Conservation (phyloP, 345 rosid species). For the Sisymbrium irio region DNA sequence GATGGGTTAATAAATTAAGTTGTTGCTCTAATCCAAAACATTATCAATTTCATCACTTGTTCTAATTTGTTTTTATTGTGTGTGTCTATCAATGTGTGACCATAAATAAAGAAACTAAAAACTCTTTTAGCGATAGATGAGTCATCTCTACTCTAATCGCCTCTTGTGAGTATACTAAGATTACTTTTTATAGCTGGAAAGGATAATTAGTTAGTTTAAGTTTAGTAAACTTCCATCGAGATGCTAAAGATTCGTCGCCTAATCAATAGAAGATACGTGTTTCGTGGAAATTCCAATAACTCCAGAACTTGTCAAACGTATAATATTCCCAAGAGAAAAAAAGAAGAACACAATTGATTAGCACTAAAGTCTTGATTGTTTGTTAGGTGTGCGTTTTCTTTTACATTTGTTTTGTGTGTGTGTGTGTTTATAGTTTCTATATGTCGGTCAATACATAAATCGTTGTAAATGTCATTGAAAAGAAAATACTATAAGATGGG, state of each 20-base stretch:
- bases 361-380: neutral
- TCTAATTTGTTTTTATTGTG: neutral
- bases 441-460: neutral
- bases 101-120: neutral
- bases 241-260: neutral
- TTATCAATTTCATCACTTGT: neutral
- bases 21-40: slow-evolving; percentile 9
- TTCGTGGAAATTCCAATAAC: neutral
- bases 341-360: neutral
- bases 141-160: neutral
- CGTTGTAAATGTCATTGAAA: neutral
- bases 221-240: neutral
- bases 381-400: neutral
- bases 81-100: neutral
- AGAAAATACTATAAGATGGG: neutral
- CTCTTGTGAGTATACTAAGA: slow-evolving; percentile 5
- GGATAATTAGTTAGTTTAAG: neutral
- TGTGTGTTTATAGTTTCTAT: neutral
- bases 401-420: neutral
- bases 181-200: slow-evolving; percentile 7
- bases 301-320: neutral
- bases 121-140: neutral
- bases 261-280: slow-evolving; percentile 20
- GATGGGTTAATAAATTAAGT: slow-evolving; percentile 1
- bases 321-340: neutral